Evolutionary conservation across 169 alveolate genomes (phyloP).

Genomic region (Fabrea salina): DNA sequence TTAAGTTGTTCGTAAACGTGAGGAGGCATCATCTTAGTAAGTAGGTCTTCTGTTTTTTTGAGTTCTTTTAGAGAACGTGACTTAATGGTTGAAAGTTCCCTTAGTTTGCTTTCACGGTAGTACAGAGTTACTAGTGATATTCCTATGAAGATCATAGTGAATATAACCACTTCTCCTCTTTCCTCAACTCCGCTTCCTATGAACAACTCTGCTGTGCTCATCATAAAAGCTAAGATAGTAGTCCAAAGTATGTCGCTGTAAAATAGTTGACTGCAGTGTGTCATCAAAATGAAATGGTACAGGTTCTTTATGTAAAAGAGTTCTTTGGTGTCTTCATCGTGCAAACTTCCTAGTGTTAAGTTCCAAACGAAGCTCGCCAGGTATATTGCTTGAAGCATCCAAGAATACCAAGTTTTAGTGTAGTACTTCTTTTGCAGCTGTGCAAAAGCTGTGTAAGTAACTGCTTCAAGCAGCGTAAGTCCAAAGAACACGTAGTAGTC

Average conservation of each 20-base stretch:
- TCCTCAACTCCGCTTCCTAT: too few species aligned
- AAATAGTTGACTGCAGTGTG: background rate
- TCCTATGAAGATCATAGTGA: background rate
- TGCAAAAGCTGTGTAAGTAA: too few species aligned
- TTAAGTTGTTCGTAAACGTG: conserved; percentile 43
- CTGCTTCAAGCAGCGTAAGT: too few species aligned
- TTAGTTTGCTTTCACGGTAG: background rate
- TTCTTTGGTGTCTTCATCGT: too few species aligned
- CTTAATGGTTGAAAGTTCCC: background rate
- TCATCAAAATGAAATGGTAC: background rate
- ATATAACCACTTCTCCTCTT: background rate
- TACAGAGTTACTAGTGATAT: background rate
- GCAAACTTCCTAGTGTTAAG: too few species aligned
- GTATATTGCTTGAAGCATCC: too few species aligned
- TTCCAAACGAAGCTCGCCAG: too few species aligned
- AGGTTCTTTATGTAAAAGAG: too few species aligned
- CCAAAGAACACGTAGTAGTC: too few species aligned
- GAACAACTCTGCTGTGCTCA: too few species aligned
- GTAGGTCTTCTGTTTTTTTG: conserved; percentile 4
- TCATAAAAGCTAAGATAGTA: background rate
- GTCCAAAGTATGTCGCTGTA: background rate
- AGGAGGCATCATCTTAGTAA: conserved; percentile 19
- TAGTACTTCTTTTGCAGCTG: too few species aligned
- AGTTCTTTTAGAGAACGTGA: conserved; percentile 10
- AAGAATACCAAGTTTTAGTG: too few species aligned